These are phyloP conservation scores for Leucocoprinus gongylophorus DNA, from an alignment of 1,284 basidiomycete species.

Conservation along the genomic window DNA sequence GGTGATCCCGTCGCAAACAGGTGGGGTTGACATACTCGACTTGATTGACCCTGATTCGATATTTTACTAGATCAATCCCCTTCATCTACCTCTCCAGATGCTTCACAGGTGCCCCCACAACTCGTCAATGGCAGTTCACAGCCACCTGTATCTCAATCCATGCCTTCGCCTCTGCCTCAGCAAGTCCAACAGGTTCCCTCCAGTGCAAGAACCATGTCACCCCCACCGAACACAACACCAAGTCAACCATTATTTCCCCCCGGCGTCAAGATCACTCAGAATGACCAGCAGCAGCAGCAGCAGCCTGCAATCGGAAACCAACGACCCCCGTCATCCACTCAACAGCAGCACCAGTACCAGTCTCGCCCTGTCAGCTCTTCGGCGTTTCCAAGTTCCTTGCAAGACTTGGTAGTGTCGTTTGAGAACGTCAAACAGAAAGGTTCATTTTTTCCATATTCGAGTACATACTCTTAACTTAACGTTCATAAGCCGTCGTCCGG, in stretches of 20 bases:
- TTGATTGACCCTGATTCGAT: neutral
- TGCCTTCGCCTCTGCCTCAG: constrained; percentile 54
- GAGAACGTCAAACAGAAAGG: constrained; percentile 96
- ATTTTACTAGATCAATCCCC: neutral
- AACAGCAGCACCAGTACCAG: constrained; percentile 33
- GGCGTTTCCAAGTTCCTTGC: constrained; percentile 76
- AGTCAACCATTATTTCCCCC: constrained; percentile 52
- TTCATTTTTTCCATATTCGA: constrained; percentile 30
- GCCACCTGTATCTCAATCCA: constrained; percentile 27
- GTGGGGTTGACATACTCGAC: neutral
- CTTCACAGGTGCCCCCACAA: constrained; percentile 20
- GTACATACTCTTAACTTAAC: neutral
- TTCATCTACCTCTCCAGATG: neutral
- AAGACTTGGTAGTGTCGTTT: constrained; percentile 92
- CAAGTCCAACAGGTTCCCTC: constrained; percentile 48
- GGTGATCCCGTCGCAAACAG: constrained; percentile 33
- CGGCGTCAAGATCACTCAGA: constrained; percentile 51
- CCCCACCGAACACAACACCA: constrained; percentile 21
- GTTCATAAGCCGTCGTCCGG: constrained; percentile 63
- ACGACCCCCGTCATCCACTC: constrained; percentile 39
- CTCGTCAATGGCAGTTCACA: constrained; percentile 23
- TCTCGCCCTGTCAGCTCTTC: constrained; percentile 31
- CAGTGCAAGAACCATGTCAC: constrained; percentile 25
- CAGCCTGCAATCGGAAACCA: constrained; percentile 28
- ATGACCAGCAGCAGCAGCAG: constrained; percentile 34